Evolutionary conservation across 2,329 filamentous ascomycete genomes (phyloP), one percentile per base, ranked within the genome.

Genomic region (Aspergillus versicolor): DNA sequence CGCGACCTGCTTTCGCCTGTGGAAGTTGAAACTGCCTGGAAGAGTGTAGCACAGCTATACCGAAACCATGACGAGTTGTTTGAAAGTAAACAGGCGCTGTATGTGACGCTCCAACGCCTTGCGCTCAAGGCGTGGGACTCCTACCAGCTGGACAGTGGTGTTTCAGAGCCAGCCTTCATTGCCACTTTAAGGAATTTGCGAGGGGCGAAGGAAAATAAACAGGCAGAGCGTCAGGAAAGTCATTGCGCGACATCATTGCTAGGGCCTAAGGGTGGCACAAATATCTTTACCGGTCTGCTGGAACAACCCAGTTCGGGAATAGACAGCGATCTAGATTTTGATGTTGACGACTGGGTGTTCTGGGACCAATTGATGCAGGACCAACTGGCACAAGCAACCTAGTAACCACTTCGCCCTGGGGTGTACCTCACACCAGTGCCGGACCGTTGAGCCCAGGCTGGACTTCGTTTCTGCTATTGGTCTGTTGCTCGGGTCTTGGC

Each of bases 51-150:
- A 42, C 67, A 75, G 43, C 67, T 75, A 8, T 81, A 75, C 56
- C 61, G 70, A 4, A 73, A 75, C 54, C 78, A 81, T 55, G 70
- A 74, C 0, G 72, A 76, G 17, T 72, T 82, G 32, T 54, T 77
- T 3, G 65, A 58, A 17, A 42, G 30, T 4, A 53, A 19, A 40
- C 32, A 37, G 19, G 17, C 48, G 13, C 46, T 63, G 3, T 27
- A 59, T 9, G 32, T 51, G 9, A 27, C 50, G 1, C 22, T 52
- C 17, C 17, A 27, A 17, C 22, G 24, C 7, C 8, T 44, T 4
- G 24, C 50, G 3, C 9, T 52, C 12, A 44, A 52, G 4, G 50
- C 50, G 8, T 52, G 50, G 50, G 12, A 17, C 37, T 12, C 32
- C n/a, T 24, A 24, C 9, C 27, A 30, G 8, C 46, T 21, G 3